Evolutionary conservation across 2,329 filamentous ascomycete genomes (phyloP).

Genomic region (Fusarium sp.): DNA sequence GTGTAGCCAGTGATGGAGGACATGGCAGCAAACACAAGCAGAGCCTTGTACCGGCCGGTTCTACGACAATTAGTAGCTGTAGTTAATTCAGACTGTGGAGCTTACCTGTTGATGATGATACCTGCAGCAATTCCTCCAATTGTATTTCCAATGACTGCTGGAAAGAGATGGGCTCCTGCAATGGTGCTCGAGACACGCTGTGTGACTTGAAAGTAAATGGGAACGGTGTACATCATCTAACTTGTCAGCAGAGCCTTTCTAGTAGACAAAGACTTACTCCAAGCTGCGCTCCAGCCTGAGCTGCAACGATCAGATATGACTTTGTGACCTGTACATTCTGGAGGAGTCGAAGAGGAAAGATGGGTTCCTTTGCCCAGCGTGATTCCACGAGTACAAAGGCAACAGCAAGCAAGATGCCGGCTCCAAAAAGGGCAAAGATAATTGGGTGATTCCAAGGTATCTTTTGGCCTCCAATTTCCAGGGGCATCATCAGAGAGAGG

Average conservation of each 20-base stretch:
- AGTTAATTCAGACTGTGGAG: neutral
- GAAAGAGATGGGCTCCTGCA: slow-evolving; percentile 72
- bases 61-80: slow-evolving; percentile 41
- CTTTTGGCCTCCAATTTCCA: slow-evolving; percentile 66
- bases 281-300: slow-evolving; percentile 66
- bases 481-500: slow-evolving; percentile 63
- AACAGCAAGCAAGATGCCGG: slow-evolving; percentile 53
- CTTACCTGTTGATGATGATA: slow-evolving; percentile 61
- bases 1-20: slow-evolving; percentile 63
- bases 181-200: slow-evolving; percentile 66
- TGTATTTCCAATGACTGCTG: slow-evolving; percentile 75
- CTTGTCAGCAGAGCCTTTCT: neutral
- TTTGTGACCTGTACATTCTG: slow-evolving; percentile 63
- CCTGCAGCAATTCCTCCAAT: slow-evolving; percentile 72
- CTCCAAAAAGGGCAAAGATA: slow-evolving; percentile 53
- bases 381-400: slow-evolving; percentile 60
- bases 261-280: slow-evolving; percentile 10
- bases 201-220: slow-evolving; percentile 77
- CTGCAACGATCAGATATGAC: slow-evolving; percentile 64
- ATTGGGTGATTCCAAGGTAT: slow-evolving; percentile 62
- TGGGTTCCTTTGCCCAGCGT: slow-evolving; percentile 62
- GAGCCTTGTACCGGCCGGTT: slow-evolving; percentile 70
- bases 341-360: slow-evolving; percentile 69
- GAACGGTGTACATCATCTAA: slow-evolving; percentile 70
- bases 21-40: slow-evolving; percentile 63